phyloP scores from a whole-genome alignment of 73 alveolate genomes.

The Diophrys appendiculata region DNA sequence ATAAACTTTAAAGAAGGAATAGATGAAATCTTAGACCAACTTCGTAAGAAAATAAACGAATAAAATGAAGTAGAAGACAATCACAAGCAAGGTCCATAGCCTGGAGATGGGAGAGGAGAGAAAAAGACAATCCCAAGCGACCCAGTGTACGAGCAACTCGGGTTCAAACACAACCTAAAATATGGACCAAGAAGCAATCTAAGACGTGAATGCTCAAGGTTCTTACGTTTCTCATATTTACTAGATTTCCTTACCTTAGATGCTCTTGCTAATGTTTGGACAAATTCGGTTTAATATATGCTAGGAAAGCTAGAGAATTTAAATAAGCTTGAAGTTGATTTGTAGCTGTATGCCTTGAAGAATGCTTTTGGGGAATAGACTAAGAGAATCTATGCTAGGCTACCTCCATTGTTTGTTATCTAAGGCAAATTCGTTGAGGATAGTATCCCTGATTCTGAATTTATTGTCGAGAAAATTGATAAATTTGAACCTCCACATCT shows the following conservation, averaged over 20 bases:
- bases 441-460: constrained; percentile 46
- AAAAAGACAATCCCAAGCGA: constrained; percentile 41
- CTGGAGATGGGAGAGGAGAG: constrained; percentile 35
- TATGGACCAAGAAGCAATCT: constrained; percentile 74
- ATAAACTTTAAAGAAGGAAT: constrained; percentile 71
- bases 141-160: constrained; percentile 66
- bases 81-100: constrained; percentile 28
- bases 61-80: constrained; percentile 66
- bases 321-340: neutral
- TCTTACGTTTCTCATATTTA: constrained; percentile 71
- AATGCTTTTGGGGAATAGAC: constrained; percentile 24
- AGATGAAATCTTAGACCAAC: constrained; percentile 64
- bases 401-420: constrained; percentile 64
- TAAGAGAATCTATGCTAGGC: constrained; percentile 20
- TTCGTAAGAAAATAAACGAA: constrained; percentile 63
- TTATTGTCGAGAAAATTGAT: constrained; percentile 50
- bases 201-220: constrained; percentile 72
- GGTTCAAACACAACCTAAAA: constrained; percentile 72
- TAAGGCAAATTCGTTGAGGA: constrained; percentile 60
- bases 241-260: constrained; percentile 77
- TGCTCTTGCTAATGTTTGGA: constrained; percentile 67
- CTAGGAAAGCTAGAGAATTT: constrained; percentile 20
- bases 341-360: neutral
- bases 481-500: constrained; percentile 75
- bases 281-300: constrained; percentile 58